Evolutionary conservation across 495 filamentous ascomycete genomes (phyloP).

Genomic region (Penicillium silybi): DNA sequence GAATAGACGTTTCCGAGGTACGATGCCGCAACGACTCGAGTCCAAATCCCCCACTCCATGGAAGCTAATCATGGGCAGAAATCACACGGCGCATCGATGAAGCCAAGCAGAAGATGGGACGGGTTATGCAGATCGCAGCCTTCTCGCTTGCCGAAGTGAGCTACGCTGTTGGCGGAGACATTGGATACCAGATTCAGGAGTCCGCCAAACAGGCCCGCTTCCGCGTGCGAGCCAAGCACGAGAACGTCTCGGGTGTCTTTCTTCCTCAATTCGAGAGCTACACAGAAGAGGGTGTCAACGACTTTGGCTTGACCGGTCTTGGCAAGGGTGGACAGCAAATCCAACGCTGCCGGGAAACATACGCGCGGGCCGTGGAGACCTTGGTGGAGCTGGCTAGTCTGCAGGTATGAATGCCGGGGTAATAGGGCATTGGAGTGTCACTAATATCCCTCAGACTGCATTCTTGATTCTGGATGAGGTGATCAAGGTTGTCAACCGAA

Average conservation of each 20-base stretch:
- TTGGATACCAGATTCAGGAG: slow-evolving; percentile 96
- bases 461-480: slow-evolving; percentile 98
- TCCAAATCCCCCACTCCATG: slow-evolving; percentile 15
- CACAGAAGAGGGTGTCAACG: slow-evolving; percentile 78
- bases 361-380: slow-evolving; percentile 94
- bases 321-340: slow-evolving; percentile 98
- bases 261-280: slow-evolving; percentile 89
- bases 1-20: slow-evolving; percentile 81
- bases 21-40: slow-evolving; percentile 9
- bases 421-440: not conserved
- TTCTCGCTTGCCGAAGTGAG: slow-evolving; percentile 98
- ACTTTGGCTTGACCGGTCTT: slow-evolving; percentile 93
- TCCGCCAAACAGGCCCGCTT: slow-evolving; percentile 90
- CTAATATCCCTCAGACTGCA: slow-evolving; percentile 60
- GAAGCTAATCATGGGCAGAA: slow-evolving; percentile 52
- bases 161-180: slow-evolving; percentile 93
- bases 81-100: slow-evolving; percentile 97
- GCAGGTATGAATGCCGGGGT: slow-evolving; percentile 49
- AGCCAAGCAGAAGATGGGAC: slow-evolving; percentile 98
- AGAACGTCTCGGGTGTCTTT: slow-evolving; percentile 96
- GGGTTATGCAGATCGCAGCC: slow-evolving; percentile 98
- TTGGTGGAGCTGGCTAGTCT: slow-evolving; percentile 94
- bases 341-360: slow-evolving; percentile 90
- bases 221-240: slow-evolving; percentile 87
- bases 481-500: slow-evolving; percentile 97